phyloP scores from a whole-genome alignment of 2,329 filamentous ascomycete species.

The Neonectria hederae region DNA sequence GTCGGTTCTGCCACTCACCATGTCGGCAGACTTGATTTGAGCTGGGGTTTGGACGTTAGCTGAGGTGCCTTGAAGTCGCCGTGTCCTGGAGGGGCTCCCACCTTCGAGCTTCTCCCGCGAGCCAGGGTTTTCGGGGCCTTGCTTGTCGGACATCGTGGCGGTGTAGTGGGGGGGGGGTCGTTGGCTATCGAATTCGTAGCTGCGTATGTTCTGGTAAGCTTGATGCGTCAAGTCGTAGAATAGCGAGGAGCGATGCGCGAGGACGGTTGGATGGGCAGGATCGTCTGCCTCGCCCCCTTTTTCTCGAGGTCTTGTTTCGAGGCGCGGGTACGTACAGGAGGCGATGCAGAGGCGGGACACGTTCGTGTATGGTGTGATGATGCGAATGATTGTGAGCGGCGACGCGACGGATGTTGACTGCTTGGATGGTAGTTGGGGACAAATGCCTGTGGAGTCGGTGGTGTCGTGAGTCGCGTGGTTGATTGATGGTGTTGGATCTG shows the following conservation, averaged over 20 bases:
- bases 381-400: slow-evolving; percentile 13
- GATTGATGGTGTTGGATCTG: neutral
- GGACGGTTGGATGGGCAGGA: neutral
- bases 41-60: slow-evolving; percentile 63
- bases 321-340: slow-evolving; percentile 16
- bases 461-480: slow-evolving; percentile 25
- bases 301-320: slow-evolving; percentile 19
- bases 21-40: slow-evolving; percentile 97
- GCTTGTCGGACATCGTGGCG: slow-evolving; percentile 52
- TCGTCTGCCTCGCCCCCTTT: slow-evolving; percentile 13
- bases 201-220: slow-evolving; percentile 16
- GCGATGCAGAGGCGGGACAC: neutral
- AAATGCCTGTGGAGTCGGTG: slow-evolving; percentile 1
- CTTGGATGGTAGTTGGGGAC: slow-evolving; percentile 3
- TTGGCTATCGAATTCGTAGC: neutral
- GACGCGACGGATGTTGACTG: slow-evolving; percentile 9
- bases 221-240: slow-evolving; percentile 6
- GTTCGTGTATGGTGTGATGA: slow-evolving; percentile 4
- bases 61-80: neutral
- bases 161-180: slow-evolving; percentile 5
- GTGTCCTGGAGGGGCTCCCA: slow-evolving; percentile 48
- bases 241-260: slow-evolving; percentile 9
- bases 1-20: slow-evolving; percentile 70
- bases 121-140: slow-evolving; percentile 54
- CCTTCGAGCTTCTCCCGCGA: slow-evolving; percentile 81